These are phyloP conservation scores for Gnomoniopsis sp. DNA, from an alignment of 2,329 filamentous ascomycete species.

Conservation along the genomic window DNA sequence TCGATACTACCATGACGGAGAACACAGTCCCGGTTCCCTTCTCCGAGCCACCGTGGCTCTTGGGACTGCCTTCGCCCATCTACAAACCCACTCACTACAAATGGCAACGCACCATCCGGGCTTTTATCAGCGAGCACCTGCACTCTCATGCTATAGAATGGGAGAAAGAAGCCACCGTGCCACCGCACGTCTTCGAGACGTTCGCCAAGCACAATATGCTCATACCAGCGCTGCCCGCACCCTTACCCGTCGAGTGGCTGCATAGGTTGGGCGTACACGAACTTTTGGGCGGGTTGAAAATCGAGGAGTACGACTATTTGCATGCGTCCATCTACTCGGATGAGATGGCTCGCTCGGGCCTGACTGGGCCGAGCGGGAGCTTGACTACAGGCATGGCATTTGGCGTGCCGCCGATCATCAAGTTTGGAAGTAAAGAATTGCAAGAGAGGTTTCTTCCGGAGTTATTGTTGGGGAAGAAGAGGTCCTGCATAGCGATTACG, in stretches of 20 bases:
- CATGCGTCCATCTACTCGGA: constrained; percentile 69
- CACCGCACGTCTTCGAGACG: constrained; percentile 58
- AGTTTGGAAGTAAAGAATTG: constrained; percentile 60
- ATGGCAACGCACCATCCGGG: constrained; percentile 67
- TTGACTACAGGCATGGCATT: constrained; percentile 71
- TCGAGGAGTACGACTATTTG: constrained; percentile 72
- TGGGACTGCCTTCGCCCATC: constrained; percentile 68
- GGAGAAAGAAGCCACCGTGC: constrained; percentile 63
- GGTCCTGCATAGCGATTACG: constrained; percentile 74
- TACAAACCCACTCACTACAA: constrained; percentile 62
- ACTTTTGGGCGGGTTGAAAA: constrained; percentile 61
- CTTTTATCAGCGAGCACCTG: constrained; percentile 63
- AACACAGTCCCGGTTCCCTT: constrained; percentile 50
- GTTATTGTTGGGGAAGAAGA: constrained; percentile 61
- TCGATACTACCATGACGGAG: background rate
- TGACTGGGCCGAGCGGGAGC: constrained; percentile 60
- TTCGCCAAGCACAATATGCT: constrained; percentile 68
- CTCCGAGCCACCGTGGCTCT: constrained; percentile 69
- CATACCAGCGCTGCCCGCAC: constrained; percentile 65
- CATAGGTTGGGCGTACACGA: constrained; percentile 63
- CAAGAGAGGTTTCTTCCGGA: constrained; percentile 67
- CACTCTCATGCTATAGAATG: constrained; percentile 63
- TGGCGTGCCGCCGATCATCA: constrained; percentile 67
- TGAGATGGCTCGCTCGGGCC: constrained; percentile 65
- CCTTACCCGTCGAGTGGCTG: constrained; percentile 65